Conservation (phyloP, 129 eudicot genomes). For the sunflower (Helianthus annuus) region DNA sequence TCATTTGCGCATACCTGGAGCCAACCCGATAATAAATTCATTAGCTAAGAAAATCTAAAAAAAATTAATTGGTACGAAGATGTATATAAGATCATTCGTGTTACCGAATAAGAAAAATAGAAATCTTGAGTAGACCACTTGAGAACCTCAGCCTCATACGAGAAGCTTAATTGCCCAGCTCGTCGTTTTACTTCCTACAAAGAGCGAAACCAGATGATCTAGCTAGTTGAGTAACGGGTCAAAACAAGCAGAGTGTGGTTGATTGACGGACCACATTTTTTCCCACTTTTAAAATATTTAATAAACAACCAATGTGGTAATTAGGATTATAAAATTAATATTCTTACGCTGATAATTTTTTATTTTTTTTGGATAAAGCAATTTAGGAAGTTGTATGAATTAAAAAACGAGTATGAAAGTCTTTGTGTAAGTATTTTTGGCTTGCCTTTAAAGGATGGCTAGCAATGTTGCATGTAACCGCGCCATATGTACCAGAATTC, state of each 20-base stretch:
- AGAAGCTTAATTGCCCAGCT: conserved; percentile 46
- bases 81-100: conserved; percentile 13
- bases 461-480: conserved; percentile 46
- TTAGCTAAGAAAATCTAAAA: background rate
- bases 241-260: background rate
- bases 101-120: conserved; percentile 75
- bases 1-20: conserved; percentile 69
- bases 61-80: background rate
- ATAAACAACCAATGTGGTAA: too few species aligned
- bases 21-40: conserved; percentile 4
- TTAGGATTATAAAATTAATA: too few species aligned
- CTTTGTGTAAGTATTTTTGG: background rate
- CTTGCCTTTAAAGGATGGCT: conserved; percentile 83
- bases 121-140: conserved; percentile 73
- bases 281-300: too few species aligned
- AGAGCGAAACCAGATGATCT: conserved; percentile 7
- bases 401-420: background rate
- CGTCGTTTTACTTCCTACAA: conserved; percentile 50
- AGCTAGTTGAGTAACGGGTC: background rate
- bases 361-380: too few species aligned
- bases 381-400: background rate
- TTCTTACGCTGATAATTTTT: too few species aligned
- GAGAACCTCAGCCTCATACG: conserved; percentile 63
- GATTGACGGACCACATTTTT: too few species aligned
- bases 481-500: conserved; percentile 52